Evolutionary conservation across 2,329 filamentous ascomycete genomes (phyloP), one percentile per base, ranked within the genome.

Genomic region (Pseudogymnoascus sp.): DNA sequence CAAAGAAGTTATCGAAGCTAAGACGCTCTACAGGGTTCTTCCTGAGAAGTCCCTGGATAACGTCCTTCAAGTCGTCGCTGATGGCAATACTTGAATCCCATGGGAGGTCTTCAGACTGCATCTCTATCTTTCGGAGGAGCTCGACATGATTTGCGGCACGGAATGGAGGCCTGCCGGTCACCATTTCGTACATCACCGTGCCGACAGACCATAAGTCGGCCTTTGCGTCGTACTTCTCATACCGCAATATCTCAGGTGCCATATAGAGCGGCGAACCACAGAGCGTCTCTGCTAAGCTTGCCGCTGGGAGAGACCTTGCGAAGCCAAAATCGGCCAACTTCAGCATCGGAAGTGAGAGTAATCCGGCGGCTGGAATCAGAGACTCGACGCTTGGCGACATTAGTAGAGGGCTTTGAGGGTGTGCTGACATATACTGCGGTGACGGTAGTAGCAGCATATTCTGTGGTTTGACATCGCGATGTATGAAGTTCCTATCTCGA

Each of bases 261-360:
- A 99, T 99, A 77, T 99, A 99, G 25, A 99, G 79, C 8, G 94
- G 94, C 11, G 94, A 97, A 16, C 94, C 94, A 74, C 94, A 99
- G 0, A 99, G 84, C 0, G 94, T 99, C 73, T 99, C 94, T 9
- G 94, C 94, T 65, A 99, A 81, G 4, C 92, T 93, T 0, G 93
- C 96, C 6, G 90, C 86, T 1, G 94, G 93, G 57, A 99, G 78
- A 61, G 95, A 91, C 61, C 94, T 86, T 61, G 94, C 94, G 72
- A 99, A 99, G n/a, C 94, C 94, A 71, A 99, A 99, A 76, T 99
- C 94, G 62, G 94, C 94, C 68, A 99, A 87, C 77, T 99, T 99
- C 63, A 99, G 84, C 88, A 97, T 95, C 4, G 94, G 94, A 41
- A 99, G 76, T 16, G 92, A 94, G 60, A 85, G 81, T 30, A 99